These are phyloP conservation scores for Bisporella sp. DNA, from an alignment of 2,329 filamentous ascomycete genomes.

Conservation along the genomic window DNA sequence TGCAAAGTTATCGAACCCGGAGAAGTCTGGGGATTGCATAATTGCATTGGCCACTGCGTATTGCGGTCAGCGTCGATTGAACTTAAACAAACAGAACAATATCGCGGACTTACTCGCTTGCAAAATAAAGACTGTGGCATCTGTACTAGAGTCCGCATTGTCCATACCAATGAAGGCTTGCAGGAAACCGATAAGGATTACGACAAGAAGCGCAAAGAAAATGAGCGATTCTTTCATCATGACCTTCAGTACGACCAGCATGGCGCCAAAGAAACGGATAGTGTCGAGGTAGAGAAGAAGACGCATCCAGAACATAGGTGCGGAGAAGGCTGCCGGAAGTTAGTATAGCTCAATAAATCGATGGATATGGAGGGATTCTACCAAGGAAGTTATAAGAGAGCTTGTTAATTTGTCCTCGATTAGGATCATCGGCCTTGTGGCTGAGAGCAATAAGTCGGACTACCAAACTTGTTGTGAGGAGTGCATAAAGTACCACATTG, in stretches of 20 bases:
- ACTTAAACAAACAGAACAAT: too few relatives aligned
- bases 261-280: slow-evolving; percentile 92
- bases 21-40: slow-evolving; percentile 87
- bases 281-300: slow-evolving; percentile 89
- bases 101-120: neutral
- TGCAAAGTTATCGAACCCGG: slow-evolving; percentile 80
- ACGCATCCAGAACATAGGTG: slow-evolving; percentile 95
- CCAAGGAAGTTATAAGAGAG: slow-evolving; percentile 84
- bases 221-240: slow-evolving; percentile 94
- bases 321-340: slow-evolving; percentile 59
- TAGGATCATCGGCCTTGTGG: slow-evolving; percentile 42
- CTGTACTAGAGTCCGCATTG: slow-evolving; percentile 64
- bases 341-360: slow-evolving; percentile 3
- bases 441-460: slow-evolving; percentile 72
- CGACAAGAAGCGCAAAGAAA: slow-evolving; percentile 84
- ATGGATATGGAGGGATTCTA: slow-evolving; percentile 4
- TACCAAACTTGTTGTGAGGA: slow-evolving; percentile 72
- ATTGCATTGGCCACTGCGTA: slow-evolving; percentile 83
- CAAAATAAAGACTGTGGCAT: slow-evolving; percentile 62
- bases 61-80: too few relatives aligned
- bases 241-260: slow-evolving; percentile 93
- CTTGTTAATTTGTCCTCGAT: slow-evolving; percentile 61
- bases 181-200: slow-evolving; percentile 81
- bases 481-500: slow-evolving; percentile 73
- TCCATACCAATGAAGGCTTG: slow-evolving; percentile 94